Conservation (phyloP, 306 rosid species). For the Rosa rugosa region DNA sequence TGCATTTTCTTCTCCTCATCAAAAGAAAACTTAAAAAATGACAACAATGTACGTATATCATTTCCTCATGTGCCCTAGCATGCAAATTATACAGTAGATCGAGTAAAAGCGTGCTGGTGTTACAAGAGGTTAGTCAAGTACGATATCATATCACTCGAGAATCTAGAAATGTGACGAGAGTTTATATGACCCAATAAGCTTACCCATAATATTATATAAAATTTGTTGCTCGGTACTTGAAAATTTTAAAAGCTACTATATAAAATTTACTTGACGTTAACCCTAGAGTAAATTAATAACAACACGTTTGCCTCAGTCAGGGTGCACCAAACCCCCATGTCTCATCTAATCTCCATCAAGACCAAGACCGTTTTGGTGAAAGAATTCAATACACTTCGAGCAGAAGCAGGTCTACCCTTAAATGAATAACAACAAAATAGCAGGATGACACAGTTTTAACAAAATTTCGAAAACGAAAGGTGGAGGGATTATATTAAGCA, state of each 20-base stretch:
- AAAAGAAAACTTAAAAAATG: background rate
- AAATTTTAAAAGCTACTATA: background rate
- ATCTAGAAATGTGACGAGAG: background rate
- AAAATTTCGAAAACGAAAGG: background rate
- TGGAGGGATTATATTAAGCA: background rate
- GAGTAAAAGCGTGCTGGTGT: no score
- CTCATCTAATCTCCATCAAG: constrained; percentile 3
- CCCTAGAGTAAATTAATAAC: background rate
- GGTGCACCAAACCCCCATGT: constrained; percentile 40
- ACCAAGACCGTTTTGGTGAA: background rate
- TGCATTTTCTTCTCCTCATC: background rate
- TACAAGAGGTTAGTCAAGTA: background rate
- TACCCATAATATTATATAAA: background rate
- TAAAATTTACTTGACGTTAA: background rate
- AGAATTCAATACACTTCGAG: constrained; percentile 20
- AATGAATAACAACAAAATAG: constrained; percentile 58
- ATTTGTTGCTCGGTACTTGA: background rate
- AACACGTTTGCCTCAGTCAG: constrained; percentile 15
- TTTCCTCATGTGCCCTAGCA: background rate
- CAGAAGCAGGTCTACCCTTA: constrained; percentile 36
- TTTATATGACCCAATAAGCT: background rate
- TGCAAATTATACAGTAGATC: background rate
- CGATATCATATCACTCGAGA: background rate
- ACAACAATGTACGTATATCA: background rate
- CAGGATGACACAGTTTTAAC: constrained; percentile 27